Evolutionary conservation across 768 basidiomycete genomes (phyloP).

Genomic region (Boletus eberwhitei): DNA sequence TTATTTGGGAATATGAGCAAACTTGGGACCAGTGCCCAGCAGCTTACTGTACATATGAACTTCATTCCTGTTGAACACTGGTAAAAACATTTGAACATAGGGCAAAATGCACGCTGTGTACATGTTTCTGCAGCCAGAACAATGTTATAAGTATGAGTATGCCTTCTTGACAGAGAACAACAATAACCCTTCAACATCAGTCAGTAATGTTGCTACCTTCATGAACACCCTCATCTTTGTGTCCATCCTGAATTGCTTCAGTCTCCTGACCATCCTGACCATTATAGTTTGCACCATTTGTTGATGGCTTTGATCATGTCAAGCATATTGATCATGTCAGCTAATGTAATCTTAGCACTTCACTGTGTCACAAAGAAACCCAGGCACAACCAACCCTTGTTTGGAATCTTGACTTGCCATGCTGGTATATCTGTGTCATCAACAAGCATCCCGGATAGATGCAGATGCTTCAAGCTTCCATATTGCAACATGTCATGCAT

Average conservation of each 20-base stretch:
- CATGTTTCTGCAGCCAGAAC: background rate
- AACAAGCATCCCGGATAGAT: background rate
- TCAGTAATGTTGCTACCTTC: background rate
- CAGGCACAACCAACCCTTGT: background rate
- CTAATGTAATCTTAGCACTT: background rate
- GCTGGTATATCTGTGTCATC: background rate
- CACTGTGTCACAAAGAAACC: background rate
- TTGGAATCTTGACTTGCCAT: background rate
- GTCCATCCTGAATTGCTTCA: background rate
- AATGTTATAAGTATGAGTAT: background rate
- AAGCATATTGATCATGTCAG: background rate
- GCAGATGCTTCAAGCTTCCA: too few species aligned
- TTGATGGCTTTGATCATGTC: conserved; percentile 7
- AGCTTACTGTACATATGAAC: background rate
- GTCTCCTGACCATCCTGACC: background rate
- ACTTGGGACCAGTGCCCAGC: background rate
- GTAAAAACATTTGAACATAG: too few species aligned
- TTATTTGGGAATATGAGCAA: background rate
- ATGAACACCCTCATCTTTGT: background rate
- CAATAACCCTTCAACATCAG: background rate
- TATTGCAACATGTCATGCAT: too few species aligned
- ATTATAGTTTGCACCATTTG: too few species aligned
- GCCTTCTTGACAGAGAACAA: background rate
- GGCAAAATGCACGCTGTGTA: background rate
- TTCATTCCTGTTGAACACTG: too few species aligned